phyloP scores from a whole-genome alignment of 2,329 filamentous ascomycete genomes.

The Trichoderma afroharzianum region DNA sequence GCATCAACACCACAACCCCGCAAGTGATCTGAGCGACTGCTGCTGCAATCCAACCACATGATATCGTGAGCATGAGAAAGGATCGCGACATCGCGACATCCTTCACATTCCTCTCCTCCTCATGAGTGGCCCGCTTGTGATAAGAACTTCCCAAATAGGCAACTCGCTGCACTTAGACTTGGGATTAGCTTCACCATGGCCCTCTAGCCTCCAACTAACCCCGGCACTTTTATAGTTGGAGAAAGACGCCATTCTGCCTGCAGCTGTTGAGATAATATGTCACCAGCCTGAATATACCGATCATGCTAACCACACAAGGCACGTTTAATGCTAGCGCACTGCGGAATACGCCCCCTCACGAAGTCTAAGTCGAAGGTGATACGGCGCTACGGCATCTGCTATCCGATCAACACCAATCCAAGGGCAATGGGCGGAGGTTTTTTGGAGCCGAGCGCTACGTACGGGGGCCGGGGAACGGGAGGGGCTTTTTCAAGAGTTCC shows the following conservation, averaged over 20 bases:
- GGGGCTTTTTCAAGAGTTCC: neutral
- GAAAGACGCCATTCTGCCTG: neutral
- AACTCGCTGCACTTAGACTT: neutral
- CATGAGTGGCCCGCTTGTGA: neutral
- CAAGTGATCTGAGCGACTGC: neutral
- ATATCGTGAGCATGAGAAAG: neutral
- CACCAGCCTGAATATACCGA: neutral
- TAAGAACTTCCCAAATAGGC: neutral
- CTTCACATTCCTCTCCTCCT: neutral
- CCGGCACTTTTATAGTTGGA: neutral
- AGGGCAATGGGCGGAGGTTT: neutral
- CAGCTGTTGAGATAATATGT: neutral
- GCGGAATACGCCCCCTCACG: neutral
- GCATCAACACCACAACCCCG: neutral
- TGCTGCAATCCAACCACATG: neutral
- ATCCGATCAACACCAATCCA: neutral
- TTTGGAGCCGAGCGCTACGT: neutral
- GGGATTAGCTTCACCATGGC: neutral
- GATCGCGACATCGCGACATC: neutral
- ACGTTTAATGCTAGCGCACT: neutral
- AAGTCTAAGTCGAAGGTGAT: neutral
- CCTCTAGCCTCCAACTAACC: neutral
- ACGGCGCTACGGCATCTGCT: neutral
- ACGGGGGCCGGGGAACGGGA: neutral
- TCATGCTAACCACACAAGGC: neutral